phyloP scores from a whole-genome alignment of 2,329 filamentous ascomycete species.

The Penicillium italicum region DNA sequence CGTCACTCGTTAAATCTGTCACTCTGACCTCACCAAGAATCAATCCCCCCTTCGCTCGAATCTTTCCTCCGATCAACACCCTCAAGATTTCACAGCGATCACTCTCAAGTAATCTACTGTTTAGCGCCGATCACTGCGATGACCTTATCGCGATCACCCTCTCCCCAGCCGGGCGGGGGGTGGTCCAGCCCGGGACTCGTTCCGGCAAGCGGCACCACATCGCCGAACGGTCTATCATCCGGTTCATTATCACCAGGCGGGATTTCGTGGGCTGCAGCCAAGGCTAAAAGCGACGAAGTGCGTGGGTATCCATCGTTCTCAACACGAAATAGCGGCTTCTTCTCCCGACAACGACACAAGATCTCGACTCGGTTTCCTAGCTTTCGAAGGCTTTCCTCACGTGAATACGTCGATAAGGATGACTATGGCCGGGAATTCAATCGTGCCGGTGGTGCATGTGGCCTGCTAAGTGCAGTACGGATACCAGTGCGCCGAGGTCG shows the following conservation, averaged over 20 bases:
- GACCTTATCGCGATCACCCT: conserved; percentile 84
- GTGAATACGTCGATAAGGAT: conserved; percentile 68
- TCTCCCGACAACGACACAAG: conserved; percentile 75
- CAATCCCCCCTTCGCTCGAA: conserved; percentile 1
- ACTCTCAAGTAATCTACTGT: not conserved
- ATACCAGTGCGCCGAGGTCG: conserved; percentile 63
- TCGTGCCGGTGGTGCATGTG: conserved; percentile 30
- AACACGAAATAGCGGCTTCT: conserved; percentile 80
- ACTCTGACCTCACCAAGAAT: conserved; percentile 15
- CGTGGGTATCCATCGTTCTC: conserved; percentile 75
- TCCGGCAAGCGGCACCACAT: conserved; percentile 67
- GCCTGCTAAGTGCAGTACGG: conserved; percentile 34
- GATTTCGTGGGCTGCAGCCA: conserved; percentile 78
- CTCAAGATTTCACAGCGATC: not conserved
- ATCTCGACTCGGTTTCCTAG: conserved; percentile 75
- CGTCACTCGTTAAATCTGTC: conserved; percentile 9
- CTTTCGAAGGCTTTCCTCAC: conserved; percentile 53
- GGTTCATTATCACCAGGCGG: conserved; percentile 27
- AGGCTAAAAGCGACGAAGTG: conserved; percentile 69
- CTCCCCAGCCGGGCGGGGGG: conserved; percentile 75
- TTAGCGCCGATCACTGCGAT: conserved; percentile 60
- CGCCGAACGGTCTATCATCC: conserved; percentile 48
- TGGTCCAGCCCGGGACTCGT: conserved; percentile 82
- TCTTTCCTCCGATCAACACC: not conserved
- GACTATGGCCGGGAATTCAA: conserved; percentile 55